Base-by-base conservation (phyloP, 495 filamentous ascomycete genomes). In the Astrothelium macrocarpum region DNA sequence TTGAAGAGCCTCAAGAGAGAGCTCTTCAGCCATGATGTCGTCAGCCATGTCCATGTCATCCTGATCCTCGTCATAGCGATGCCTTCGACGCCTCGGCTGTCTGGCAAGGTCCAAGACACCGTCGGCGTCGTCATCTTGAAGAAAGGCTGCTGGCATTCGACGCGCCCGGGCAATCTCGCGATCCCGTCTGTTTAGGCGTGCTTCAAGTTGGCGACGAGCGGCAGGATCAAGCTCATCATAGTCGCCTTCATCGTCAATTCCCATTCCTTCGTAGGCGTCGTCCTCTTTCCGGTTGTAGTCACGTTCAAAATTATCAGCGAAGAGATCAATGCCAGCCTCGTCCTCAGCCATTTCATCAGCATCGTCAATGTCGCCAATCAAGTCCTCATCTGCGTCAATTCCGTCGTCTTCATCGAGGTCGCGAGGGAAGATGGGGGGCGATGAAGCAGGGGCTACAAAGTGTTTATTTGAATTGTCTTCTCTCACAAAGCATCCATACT, bases 341-440 rank as follows among this genome's bases (percentile, higher is more conserved):
- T 97, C 94, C 73, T 97, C 95, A 12, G 92, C 95, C 84, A 91
- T 84, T 74, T 99, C 95, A 67, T 97, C 95, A 53, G 90, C 83
- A 69, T 99, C 95, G 62, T 97, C 92, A 67, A 97, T 85, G 70
- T 96, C 91, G 56, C 81, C 86, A 53, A 87, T 79, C 5, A 95
- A 74, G 65, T 91, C 87, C 60, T 82, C 79, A 59, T 90, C 88
- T 46, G 88, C 86, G 67, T 89, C 85, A 12, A 84, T 71, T 42
- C 85, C 82, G 61, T 91, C 87, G 39, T 92, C 87, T n/a, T 91
- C 87, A 67, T 93, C 79, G 26, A 77, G 78, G 60, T 85, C 81
- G 43, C 80, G 78, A 45, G 84, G 84, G 65, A 86, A 76, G 61
- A 86, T 78, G 32, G 80, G 80, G 25, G 80, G 80, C 18, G 80